phyloP scores from a whole-genome alignment of 306 rosid genomes.

The Herpetospermum pedunculosum region DNA sequence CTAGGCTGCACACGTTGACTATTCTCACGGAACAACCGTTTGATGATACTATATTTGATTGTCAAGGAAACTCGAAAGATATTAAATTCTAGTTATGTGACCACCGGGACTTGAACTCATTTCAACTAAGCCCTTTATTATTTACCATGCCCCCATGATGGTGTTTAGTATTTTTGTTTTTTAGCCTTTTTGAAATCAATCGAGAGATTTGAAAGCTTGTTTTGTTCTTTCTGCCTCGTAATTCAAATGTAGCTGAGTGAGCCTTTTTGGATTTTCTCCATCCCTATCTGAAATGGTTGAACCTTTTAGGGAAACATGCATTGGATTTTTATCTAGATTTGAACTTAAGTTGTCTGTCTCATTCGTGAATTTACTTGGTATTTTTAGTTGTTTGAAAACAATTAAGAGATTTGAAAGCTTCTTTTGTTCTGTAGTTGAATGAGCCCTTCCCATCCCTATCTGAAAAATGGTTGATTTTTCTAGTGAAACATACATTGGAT shows the following conservation, averaged over 20 bases:
- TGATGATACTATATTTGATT: background rate
- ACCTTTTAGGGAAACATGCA: background rate
- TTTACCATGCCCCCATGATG: background rate
- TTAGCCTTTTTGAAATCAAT: background rate
- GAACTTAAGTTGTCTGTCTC: background rate
- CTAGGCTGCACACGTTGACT: too few relatives aligned
- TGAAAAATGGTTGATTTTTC: background rate
- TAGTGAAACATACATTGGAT: background rate
- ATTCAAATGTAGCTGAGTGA: background rate
- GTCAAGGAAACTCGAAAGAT: background rate
- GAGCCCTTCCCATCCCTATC: background rate
- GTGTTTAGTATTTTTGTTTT: background rate
- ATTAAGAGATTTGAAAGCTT: background rate
- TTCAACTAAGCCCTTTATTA: background rate
- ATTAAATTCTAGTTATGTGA: too few relatives aligned
- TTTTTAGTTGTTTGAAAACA: background rate
- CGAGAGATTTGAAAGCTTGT: background rate
- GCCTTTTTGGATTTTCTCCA: background rate
- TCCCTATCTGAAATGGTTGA: background rate
- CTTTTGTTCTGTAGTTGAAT: background rate
- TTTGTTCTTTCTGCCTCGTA: background rate
- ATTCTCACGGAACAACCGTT: too few relatives aligned
- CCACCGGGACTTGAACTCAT: too few relatives aligned
- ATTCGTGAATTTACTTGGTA: too few relatives aligned
- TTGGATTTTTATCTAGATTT: background rate